Percentiles rank a stretch among this genome's conserved stretches.
Evolutionary conservation across 306 rosid genomes (phyloP).

Genomic region (Rubus idaeus): DNA sequence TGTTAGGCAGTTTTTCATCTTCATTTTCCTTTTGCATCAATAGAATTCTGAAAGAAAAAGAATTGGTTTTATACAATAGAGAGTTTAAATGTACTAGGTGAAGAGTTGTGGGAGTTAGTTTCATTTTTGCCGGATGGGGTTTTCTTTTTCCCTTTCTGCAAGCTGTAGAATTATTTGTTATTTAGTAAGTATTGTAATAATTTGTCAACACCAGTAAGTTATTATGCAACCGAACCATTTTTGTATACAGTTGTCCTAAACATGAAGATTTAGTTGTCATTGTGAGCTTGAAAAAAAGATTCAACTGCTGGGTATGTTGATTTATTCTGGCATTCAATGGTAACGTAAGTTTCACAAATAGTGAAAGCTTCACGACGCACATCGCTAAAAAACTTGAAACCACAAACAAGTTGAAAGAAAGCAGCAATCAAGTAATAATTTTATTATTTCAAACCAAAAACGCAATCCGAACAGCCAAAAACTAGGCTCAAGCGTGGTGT

Average conservation of each 20-base stretch:
- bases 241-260: background rate
- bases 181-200: constrained; percentile 61
- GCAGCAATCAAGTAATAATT: too few species aligned
- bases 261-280: background rate
- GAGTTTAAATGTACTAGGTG: constrained; percentile 49
- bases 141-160: constrained; percentile 46
- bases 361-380: background rate
- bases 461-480: too few species aligned
- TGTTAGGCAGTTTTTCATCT: constrained; percentile 37
- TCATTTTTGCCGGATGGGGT: constrained; percentile 65
- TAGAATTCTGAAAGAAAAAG: constrained; percentile 42
- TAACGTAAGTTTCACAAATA: background rate
- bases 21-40: constrained; percentile 35
- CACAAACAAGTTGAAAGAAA: background rate
- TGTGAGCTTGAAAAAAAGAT: too few species aligned
- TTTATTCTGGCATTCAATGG: background rate
- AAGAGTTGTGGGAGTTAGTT: constrained; percentile 44
- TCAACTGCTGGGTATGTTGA: background rate
- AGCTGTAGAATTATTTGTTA: constrained; percentile 57
- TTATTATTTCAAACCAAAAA: background rate
- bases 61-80: constrained; percentile 59
- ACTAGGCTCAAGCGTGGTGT: too few species aligned
- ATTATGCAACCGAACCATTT: constrained; percentile 39
- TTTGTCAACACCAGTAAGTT: constrained; percentile 42
- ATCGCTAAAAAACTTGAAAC: background rate